Evolutionary conservation across 345 rosid genomes (phyloP).

Genomic region (Toxicodendron radicans): DNA sequence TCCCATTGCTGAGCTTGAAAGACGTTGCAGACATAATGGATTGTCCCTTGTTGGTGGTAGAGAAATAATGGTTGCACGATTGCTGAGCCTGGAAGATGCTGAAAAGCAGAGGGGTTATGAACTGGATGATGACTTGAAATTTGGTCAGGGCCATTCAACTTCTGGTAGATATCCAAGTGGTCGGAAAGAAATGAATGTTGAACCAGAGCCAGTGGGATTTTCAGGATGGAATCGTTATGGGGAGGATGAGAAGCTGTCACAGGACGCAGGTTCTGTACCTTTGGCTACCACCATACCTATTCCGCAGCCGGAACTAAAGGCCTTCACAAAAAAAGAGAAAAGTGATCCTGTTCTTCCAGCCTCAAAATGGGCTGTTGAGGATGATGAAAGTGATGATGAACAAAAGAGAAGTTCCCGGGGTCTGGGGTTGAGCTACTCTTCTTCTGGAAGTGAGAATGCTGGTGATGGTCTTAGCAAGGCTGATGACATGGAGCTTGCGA

Average conservation of each 20-base stretch:
- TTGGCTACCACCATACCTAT: constrained; percentile 43
- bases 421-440: constrained; percentile 80
- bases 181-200: constrained; percentile 51
- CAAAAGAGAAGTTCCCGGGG: constrained; percentile 61
- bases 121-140: constrained; percentile 69
- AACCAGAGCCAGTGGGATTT: constrained; percentile 43
- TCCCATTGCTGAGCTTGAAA: constrained; percentile 86
- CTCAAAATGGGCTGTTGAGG: constrained; percentile 97
- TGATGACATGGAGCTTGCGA: constrained; percentile 60
- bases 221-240: constrained; percentile 49
- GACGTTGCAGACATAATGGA: constrained; percentile 98
- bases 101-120: constrained; percentile 90
- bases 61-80: constrained; percentile 91
- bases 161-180: constrained; percentile 47
- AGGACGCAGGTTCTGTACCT: constrained; percentile 39
- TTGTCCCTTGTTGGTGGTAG: constrained; percentile 97
- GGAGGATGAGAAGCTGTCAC: constrained; percentile 46
- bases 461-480: constrained; percentile 57
- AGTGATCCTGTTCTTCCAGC: constrained; percentile 76
- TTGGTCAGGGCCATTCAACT: constrained; percentile 50
- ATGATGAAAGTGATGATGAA: constrained; percentile 86
- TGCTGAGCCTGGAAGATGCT: constrained; percentile 92
- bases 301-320: constrained; percentile 71
- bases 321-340: constrained; percentile 68
- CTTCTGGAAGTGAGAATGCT: constrained; percentile 85